Evolutionary conservation across 177 flowering plant species (phyloP).

Genomic region (Vitis hybrid): DNA sequence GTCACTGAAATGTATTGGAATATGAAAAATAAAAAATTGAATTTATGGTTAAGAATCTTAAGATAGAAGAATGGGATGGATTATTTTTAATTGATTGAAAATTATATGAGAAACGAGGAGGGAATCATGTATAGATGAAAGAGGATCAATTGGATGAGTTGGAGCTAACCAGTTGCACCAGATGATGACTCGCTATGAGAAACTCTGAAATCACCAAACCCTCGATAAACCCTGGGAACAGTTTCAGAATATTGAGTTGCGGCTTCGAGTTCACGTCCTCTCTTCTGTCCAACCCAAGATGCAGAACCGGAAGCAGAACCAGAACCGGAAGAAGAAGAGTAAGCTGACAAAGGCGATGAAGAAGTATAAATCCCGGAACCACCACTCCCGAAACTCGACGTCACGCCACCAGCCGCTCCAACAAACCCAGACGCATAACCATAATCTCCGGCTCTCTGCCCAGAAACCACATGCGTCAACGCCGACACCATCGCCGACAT

Average conservation of each 20-base stretch:
- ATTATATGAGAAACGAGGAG: too few species aligned
- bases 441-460: constrained; percentile 16
- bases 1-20: too few species aligned
- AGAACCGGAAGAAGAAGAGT: constrained; percentile 13
- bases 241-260: constrained; percentile 17
- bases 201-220: constrained; percentile 16
- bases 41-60: too few species aligned
- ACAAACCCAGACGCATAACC: constrained; percentile 6
- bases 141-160: not conserved
- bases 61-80: too few species aligned
- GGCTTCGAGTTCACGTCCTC: constrained; percentile 23
- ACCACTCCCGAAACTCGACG: not conserved
- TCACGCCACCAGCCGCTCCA: not conserved
- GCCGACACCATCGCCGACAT: constrained; percentile 52
- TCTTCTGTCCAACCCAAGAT: constrained; percentile 34
- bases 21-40: too few species aligned
- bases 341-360: constrained; percentile 7
- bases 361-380: constrained; percentile 1
- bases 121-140: too few species aligned
- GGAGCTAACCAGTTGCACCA: constrained; percentile 15
- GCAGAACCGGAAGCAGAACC: constrained; percentile 13
- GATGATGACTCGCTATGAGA: constrained; percentile 21
- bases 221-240: constrained; percentile 16
- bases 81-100: too few species aligned
- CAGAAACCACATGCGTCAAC: constrained; percentile 45